A percentile compares a stretch with the other conserved stretches of the same genome.
phyloP scores from a whole-genome alignment of 2,329 filamentous ascomycete genomes.

The Cadophora luteo-olivacea region DNA sequence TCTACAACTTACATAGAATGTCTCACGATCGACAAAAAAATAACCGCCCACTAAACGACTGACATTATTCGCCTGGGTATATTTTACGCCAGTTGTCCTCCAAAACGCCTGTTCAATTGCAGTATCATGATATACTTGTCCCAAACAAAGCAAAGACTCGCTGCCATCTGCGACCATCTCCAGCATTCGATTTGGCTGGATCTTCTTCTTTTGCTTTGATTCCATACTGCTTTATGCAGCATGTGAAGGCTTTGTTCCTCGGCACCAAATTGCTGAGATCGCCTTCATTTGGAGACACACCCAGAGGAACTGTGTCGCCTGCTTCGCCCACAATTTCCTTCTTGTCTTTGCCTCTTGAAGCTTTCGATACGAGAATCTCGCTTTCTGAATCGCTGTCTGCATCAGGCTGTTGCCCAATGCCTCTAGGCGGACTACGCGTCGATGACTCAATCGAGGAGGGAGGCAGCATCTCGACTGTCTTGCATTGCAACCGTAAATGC shows the following conservation, averaged over 20 bases:
- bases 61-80: background rate
- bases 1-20: background rate
- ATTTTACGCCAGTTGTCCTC: background rate
- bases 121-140: conserved; percentile 59
- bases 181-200: conserved; percentile 52
- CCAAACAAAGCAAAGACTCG: conserved; percentile 69
- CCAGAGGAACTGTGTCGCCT: background rate
- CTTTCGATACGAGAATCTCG: conserved; percentile 16
- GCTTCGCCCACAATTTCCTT: conserved; percentile 6
- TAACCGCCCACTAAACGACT: background rate
- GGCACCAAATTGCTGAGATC: conserved; percentile 31
- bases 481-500: conserved; percentile 38
- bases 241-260: conserved; percentile 67
- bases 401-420: conserved; percentile 38
- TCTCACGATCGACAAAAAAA: background rate
- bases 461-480: conserved; percentile 8
- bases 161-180: conserved; percentile 60
- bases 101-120: no score
- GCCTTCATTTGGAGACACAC: conserved; percentile 28
- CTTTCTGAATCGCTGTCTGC: conserved; percentile 39
- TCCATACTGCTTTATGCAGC: conserved; percentile 76
- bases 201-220: conserved; percentile 52
- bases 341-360: conserved; percentile 17
- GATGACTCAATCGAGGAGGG: conserved; percentile 26
- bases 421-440: conserved; percentile 16